Conservation (phyloP, 257 asterid genomes). For the Cinchona pubescens region DNA sequence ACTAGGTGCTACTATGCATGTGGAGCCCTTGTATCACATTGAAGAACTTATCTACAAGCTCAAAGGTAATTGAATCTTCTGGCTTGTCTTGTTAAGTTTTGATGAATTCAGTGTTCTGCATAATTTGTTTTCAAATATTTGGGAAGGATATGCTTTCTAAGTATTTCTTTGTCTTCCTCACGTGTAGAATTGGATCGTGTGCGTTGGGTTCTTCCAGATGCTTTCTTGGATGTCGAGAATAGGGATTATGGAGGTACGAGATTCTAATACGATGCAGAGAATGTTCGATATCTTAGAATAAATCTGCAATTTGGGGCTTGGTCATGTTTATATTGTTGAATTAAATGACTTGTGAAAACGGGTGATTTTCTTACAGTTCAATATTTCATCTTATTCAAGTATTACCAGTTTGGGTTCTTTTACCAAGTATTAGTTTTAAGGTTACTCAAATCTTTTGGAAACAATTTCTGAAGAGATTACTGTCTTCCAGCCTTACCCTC, state of each 20-base stretch:
- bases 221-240: slow-evolving; percentile 82
- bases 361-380: background rate
- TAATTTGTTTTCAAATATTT: background rate
- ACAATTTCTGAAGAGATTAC: no score
- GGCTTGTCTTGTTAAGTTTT: background rate
- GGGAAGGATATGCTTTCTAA: background rate
- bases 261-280: background rate
- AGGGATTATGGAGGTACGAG: slow-evolving; percentile 89
- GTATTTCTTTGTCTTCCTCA: background rate
- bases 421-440: background rate
- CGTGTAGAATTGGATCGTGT: slow-evolving; percentile 68
- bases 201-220: slow-evolving; percentile 98
- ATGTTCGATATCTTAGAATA: background rate
- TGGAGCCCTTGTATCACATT: slow-evolving; percentile 92
- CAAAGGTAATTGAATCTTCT: slow-evolving; percentile 39
- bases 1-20: slow-evolving; percentile 85
- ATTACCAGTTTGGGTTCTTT: background rate
- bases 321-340: background rate
- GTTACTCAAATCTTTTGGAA: background rate
- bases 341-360: background rate
- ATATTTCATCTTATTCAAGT: background rate
- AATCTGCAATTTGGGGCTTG: background rate
- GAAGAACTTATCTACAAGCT: slow-evolving; percentile 84
- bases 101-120: slow-evolving; percentile 6
- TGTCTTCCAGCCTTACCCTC: background rate